Conservation (phyloP, 1,284 basidiomycete genomes). For the Lentinula novae-zelandiae region DNA sequence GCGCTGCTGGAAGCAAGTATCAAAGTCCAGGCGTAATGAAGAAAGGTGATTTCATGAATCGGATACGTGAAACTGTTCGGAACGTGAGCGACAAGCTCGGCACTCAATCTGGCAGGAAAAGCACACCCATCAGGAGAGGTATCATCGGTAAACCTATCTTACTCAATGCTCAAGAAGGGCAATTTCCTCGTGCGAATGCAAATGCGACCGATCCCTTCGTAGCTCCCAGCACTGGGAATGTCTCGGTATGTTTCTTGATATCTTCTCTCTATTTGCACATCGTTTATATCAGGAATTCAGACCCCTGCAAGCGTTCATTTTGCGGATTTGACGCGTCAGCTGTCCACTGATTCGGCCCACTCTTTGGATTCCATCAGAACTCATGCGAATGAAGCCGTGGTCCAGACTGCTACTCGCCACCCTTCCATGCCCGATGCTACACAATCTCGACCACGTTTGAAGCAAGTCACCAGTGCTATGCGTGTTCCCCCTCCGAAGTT, state of each 20-base stretch:
- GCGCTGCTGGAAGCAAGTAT: constrained; percentile 18
- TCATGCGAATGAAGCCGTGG: constrained; percentile 44
- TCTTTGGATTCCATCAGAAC: constrained; percentile 25
- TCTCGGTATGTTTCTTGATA: not conserved
- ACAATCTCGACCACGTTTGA: constrained; percentile 53
- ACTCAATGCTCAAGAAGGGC: constrained; percentile 23
- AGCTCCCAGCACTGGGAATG: constrained; percentile 23
- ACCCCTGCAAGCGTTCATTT: constrained; percentile 39
- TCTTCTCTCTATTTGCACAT: not conserved
- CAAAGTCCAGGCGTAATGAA: constrained; percentile 54
- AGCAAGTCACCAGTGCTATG: constrained; percentile 66
- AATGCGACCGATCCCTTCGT: constrained; percentile 13
- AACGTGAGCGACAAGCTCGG: constrained; percentile 60
- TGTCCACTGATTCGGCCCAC: constrained; percentile 27
- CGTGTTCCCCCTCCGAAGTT: constrained; percentile 59
- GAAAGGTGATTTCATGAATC: constrained; percentile 63
- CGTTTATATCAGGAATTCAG: constrained; percentile 24
- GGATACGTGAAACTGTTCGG: constrained; percentile 56
- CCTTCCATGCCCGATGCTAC: constrained; percentile 21
- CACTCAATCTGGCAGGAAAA: constrained; percentile 27
- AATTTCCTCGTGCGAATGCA: constrained; percentile 4
- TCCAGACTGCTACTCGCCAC: constrained; percentile 43
- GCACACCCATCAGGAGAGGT: constrained; percentile 31
- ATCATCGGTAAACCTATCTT: constrained; percentile 52
- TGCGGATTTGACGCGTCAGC: constrained; percentile 28